Evolutionary conservation across 306 rosid species (phyloP), one percentile per base, ranked within the genome.

Genomic region (Myrica gale): DNA sequence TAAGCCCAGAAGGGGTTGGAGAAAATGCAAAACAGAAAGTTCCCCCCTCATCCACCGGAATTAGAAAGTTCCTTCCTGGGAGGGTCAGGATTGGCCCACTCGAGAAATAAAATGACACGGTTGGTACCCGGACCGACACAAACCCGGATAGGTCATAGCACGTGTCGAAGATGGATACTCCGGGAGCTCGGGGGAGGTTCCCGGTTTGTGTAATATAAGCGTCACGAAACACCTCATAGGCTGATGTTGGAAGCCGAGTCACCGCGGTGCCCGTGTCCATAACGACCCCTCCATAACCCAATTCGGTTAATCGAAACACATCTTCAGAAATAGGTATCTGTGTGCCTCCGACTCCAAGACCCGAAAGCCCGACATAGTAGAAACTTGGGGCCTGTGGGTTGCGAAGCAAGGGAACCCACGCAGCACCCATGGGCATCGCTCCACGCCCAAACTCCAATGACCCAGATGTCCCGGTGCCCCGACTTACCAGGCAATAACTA

Each of bases 251-350:
- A 0, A 93, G 67, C 80, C 98, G 76, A 0, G 97, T 91, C 6
- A 93, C 93, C n/a, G 98, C 96, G 0, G 98, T 93, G 47, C 97
- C 98, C 0, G 98, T 91, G 78, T 93, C 98, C 97, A 93, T 90
- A 0, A 93, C 96, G 2, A 91, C 96, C 0, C 98, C 98, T 20
- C 98, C 97, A 5, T 73, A 55, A 0, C 98, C 98, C 8, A 63
- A 8, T 8, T 91, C 92, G 6, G 83, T 83, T 8, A 88, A 56
- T 0, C 66, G 57, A 41, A 93, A 93, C 21, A 58, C 39, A 5
- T 83, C 81, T 52, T 88, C 97, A 0, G 96, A 79, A 16, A 93
- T 73, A 47, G 87, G 86, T 0, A 93, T 79, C 17, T 81, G 87
- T 3, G 58, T n/a, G 7, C 97, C 90, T 71, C 97, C 98, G 0